A percentile compares a stretch with the other conserved stretches of the same genome.
These are phyloP conservation scores for Carex cristatella DNA, from an alignment of 176 grass and related monocot genomes.

Conservation along the genomic window DNA sequence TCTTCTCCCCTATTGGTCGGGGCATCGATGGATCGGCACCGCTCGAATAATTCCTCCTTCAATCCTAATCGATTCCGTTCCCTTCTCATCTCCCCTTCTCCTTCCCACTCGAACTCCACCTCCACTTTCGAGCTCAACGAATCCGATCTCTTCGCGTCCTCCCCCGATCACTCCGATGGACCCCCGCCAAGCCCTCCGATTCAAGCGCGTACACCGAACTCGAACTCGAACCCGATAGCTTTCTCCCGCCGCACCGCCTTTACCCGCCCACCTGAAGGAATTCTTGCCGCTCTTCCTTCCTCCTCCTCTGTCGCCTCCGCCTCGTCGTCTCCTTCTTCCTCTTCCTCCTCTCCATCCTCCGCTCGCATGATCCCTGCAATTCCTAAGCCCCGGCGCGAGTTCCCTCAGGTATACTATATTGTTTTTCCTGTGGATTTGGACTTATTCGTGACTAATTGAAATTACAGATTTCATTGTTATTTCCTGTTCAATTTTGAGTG, in stretches of 20 bases:
- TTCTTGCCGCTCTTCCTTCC: conserved; percentile 47
- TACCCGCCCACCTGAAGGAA: conserved; percentile 51
- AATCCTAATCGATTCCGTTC: conserved; percentile 45
- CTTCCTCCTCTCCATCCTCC: conserved; percentile 43
- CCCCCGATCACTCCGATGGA: conserved; percentile 34
- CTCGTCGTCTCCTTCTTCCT: conserved; percentile 41
- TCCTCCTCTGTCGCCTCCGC: conserved; percentile 24
- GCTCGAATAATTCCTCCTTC: conserved; percentile 30
- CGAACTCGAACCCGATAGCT: conserved; percentile 6
- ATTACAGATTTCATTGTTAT: neutral
- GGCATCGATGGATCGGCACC: conserved; percentile 46
- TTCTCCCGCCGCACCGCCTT: conserved; percentile 24
- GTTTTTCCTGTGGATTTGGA: neutral
- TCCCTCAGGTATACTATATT: conserved; percentile 17
- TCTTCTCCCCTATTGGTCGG: neutral
- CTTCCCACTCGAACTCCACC: conserved; percentile 18
- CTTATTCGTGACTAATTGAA: neutral
- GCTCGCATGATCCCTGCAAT: conserved; percentile 58
- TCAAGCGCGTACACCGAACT: conserved; percentile 15
- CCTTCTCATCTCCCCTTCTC: conserved; percentile 33
- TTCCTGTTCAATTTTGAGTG: neutral
- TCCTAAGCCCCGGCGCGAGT: conserved; percentile 37
- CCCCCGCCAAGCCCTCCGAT: conserved; percentile 21
- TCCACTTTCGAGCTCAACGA: conserved; percentile 67
- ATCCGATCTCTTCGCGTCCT: conserved; percentile 52